phyloP scores from a whole-genome alignment of 2,329 filamentous ascomycete species.

The Aspergillus glaucus region DNA sequence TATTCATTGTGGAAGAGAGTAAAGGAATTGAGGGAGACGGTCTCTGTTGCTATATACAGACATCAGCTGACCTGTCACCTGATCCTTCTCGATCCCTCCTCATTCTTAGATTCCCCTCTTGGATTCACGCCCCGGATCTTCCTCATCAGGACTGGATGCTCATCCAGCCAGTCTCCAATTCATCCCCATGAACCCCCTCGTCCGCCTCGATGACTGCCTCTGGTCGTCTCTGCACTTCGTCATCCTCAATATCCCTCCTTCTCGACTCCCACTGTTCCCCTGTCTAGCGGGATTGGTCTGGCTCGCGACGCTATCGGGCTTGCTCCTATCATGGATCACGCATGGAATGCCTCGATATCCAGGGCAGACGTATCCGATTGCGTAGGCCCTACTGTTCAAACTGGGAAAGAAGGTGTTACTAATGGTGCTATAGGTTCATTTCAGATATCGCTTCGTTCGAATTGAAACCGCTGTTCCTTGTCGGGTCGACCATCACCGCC shows the following conservation, averaged over 20 bases:
- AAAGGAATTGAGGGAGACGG: too few relatives aligned
- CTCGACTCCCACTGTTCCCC: slow-evolving; percentile 15
- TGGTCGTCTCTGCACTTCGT: slow-evolving; percentile 12
- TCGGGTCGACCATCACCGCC: slow-evolving; percentile 15
- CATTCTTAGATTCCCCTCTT: too few relatives aligned
- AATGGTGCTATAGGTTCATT: slow-evolving; percentile 10
- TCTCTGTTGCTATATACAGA: too few relatives aligned
- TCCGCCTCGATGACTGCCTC: neutral
- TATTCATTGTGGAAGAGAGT: too few relatives aligned
- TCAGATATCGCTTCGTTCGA: slow-evolving; percentile 19
- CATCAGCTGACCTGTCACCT: too few relatives aligned
- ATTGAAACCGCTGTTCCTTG: slow-evolving; percentile 16
- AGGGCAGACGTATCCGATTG: slow-evolving; percentile 10
- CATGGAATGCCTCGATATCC: slow-evolving; percentile 15
- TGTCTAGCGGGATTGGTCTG: slow-evolving; percentile 13
- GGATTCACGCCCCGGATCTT: too few relatives aligned
- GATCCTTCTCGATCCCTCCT: too few relatives aligned
- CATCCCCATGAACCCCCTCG: neutral
- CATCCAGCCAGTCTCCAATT: neutral
- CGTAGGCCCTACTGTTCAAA: neutral
- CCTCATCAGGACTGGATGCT: neutral
- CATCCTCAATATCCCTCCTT: slow-evolving; percentile 16
- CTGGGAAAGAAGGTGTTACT: neutral
- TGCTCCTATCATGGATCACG: slow-evolving; percentile 14
- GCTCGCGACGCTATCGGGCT: slow-evolving; percentile 14